A percentile compares a stretch with the other conserved stretches of the same genome.
phyloP scores from a whole-genome alignment of 805 yeast species.

The Pichia kluyveri region DNA sequence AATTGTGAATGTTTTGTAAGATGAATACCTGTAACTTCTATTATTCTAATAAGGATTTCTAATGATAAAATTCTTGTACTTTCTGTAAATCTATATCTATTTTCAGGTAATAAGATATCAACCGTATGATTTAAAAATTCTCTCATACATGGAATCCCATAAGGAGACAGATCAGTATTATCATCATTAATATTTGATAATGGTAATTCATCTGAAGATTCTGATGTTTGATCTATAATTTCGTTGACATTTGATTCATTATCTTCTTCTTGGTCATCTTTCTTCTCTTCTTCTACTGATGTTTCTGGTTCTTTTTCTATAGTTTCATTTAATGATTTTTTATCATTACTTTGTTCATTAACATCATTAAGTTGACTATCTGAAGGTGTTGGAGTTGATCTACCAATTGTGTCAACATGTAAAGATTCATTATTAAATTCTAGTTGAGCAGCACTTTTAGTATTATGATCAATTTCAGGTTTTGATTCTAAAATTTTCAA shows the following conservation, averaged over 20 bases:
- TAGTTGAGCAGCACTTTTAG: constrained; percentile 19
- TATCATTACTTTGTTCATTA: not conserved
- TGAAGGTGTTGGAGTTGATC: constrained; percentile 22
- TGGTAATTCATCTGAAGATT: constrained; percentile 1
- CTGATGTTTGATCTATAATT: not conserved
- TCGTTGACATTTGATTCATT: not conserved
- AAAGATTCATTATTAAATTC: constrained; percentile 25
- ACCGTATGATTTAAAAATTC: constrained; percentile 70
- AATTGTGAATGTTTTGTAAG: constrained; percentile 56
- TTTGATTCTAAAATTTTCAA: constrained; percentile 41
- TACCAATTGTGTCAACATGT: constrained; percentile 54
- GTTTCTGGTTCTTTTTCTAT: not conserved
- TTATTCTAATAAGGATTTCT: constrained; percentile 61
- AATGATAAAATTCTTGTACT: constrained; percentile 78
- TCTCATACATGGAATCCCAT: constrained; percentile 65
- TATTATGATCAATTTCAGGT: constrained; percentile 21
- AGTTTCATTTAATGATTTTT: not conserved
- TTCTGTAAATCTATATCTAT: constrained; percentile 79
- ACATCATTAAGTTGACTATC: not conserved
- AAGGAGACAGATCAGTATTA: constrained; percentile 35
- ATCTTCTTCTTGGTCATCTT: not conserved
- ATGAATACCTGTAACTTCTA: constrained; percentile 70
- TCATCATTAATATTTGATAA: not conserved
- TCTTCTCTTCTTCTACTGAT: not conserved
- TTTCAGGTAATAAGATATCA: constrained; percentile 73